Conservation (phyloP, 1,139 yeast species). For the Saccharomyces hybrid region DNA sequence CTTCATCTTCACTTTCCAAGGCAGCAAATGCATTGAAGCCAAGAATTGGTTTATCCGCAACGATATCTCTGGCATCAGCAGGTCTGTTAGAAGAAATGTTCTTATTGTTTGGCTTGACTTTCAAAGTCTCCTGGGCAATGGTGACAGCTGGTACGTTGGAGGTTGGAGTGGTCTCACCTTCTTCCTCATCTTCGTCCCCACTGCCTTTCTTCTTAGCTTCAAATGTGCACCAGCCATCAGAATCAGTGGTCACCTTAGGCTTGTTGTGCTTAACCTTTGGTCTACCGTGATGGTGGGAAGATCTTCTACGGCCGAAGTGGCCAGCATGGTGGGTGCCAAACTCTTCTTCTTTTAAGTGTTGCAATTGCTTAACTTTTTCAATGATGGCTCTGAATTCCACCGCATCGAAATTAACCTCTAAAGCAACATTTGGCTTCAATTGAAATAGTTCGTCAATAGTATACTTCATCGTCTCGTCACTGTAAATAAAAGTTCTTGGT, state of each 20-base stretch:
- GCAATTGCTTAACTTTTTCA: slow-evolving; percentile 50
- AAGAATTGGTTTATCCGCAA: slow-evolving; percentile 57
- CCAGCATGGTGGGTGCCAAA: slow-evolving; percentile 13
- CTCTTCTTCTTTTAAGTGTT: slow-evolving; percentile 33
- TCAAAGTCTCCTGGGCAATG: slow-evolving; percentile 35
- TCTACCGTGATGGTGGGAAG: slow-evolving; percentile 43
- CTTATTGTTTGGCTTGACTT: slow-evolving; percentile 62
- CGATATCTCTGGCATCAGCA: slow-evolving; percentile 61
- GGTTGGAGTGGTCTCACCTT: slow-evolving; percentile 35
- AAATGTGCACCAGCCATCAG: slow-evolving; percentile 76
- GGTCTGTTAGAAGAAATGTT: slow-evolving; percentile 69
- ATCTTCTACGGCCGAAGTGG: slow-evolving; percentile 52
- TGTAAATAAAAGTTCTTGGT: neutral
- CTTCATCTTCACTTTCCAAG: slow-evolving; percentile 54
- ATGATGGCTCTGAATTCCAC: slow-evolving; percentile 58
- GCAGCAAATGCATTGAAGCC: slow-evolving; percentile 77
- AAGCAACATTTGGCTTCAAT: slow-evolving; percentile 48
- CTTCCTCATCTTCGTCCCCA: slow-evolving; percentile 39
- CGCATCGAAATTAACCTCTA: slow-evolving; percentile 51
- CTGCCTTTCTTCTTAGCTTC: slow-evolving; percentile 41
- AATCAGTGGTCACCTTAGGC: slow-evolving; percentile 48
- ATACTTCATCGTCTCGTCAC: slow-evolving; percentile 45
- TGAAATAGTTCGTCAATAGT: slow-evolving; percentile 62
- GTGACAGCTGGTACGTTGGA: slow-evolving; percentile 28
- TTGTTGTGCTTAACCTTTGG: slow-evolving; percentile 54